phyloP scores from a whole-genome alignment of 2,329 filamentous ascomycete species.

The Geosmithia putterillii region DNA sequence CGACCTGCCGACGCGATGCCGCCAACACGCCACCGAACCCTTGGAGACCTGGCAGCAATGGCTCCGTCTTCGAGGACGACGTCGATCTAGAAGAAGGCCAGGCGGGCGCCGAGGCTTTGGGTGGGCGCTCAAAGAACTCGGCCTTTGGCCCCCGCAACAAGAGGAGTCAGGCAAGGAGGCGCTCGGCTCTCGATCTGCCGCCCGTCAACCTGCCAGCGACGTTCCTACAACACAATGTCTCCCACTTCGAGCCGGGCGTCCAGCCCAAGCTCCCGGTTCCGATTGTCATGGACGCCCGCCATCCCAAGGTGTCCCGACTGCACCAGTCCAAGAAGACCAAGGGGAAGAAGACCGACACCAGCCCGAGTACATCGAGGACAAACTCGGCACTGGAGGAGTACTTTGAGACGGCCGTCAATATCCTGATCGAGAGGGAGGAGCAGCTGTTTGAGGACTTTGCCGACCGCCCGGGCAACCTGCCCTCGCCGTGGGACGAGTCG shows the following conservation, averaged over 20 bases:
- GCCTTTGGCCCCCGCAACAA: neutral
- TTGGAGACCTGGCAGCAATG: neutral
- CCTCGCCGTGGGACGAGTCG: constrained; percentile 2
- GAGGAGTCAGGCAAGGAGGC: neutral
- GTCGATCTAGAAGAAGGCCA: neutral
- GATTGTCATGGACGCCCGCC: neutral
- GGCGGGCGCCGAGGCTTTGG: neutral
- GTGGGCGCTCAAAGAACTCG: neutral
- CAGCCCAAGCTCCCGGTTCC: constrained; percentile 1
- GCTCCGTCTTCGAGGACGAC: constrained; percentile 1
- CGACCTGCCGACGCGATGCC: neutral
- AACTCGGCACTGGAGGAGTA: neutral
- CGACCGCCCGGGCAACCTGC: neutral
- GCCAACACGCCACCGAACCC: neutral
- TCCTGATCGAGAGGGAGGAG: constrained; percentile 1
- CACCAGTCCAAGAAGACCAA: neutral
- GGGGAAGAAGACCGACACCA: neutral
- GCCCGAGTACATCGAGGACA: neutral
- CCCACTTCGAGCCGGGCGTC: neutral
- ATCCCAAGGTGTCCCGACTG: constrained; percentile 1
- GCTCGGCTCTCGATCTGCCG: constrained; percentile 1
- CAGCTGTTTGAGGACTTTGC: neutral
- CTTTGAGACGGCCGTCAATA: constrained; percentile 1
- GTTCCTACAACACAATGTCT: constrained; percentile 1
- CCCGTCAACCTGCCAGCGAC: constrained; percentile 1